Evolutionary conservation across 2,329 filamentous ascomycete genomes (phyloP), one percentile per base, ranked within the genome.

Genomic region (Sporothrix sp.): DNA sequence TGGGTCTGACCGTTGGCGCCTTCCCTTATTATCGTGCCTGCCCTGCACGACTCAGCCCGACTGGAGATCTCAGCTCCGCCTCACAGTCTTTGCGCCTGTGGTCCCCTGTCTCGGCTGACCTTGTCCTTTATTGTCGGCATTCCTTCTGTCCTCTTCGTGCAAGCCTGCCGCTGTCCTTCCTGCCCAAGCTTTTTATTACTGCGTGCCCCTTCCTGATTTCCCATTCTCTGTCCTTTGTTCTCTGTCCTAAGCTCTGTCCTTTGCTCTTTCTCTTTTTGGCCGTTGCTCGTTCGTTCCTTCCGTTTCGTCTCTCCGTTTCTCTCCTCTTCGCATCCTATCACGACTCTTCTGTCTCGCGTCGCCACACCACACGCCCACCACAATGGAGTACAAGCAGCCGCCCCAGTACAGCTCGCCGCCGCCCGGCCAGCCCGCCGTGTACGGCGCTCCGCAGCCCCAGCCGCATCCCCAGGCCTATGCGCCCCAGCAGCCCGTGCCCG

Each of bases 311-410:
- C 10, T 39, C 10, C 14, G 8, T 21, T 40, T 40, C 16, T 47
- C 21, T 27, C 13, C 27, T 27, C 27, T 21, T 38, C 3, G 25
- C 14, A 21, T 2, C 5, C 5, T n/a, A 14, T 33, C 25, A 21
- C 11, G 8, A 2, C 11, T 2, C 5, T 28, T 28, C 25, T 21
- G n/a, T 14, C 44, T 14, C 28, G 25, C 25, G 11, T 21, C 11
- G n/a, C 45, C 20, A 25, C 10, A 28, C 27, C 18, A 21, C 27
- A 38, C 14, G 9, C 18, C 13, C n/a, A 16, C 42, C 36, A 42
- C 43, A 21, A 56, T 57, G 55, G 53, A 53, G 14, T 60, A 64
- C 53, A 65, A 67, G 40, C 20, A 27, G 6, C 48, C 48, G 18
- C 55, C 51, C 25, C 52, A 51, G 44, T 54, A 52, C 20, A n/a